Base-by-base conservation (phyloP, 1,139 yeast genomes). In the Nadsonia commutata region DNA sequence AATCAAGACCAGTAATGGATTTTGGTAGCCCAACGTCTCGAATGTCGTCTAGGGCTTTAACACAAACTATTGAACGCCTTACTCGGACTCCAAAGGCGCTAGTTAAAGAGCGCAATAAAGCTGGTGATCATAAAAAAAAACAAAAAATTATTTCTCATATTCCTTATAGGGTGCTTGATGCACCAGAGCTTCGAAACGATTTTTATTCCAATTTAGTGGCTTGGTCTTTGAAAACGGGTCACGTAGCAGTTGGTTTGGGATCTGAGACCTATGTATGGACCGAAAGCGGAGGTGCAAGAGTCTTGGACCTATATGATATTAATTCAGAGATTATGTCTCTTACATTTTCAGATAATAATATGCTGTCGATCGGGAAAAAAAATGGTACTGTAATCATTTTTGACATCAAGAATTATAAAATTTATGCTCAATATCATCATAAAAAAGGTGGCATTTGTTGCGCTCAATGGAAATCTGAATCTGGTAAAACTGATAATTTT, bases 141-240 rank as follows among this genome's bases (percentile, higher is more conserved):
- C 16, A 11, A 13, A 39, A 31, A 20, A 22, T 22, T 22, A 27
- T 23, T 9, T 37, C 44, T 23, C 33, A 40, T 27, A 17, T 61
- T 20, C 73, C 77, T 0, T 71, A 61, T 49, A 64, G 71, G 45
- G 74, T 76, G 0, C 59, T 84, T 19, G 85, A 80, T 55, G 94
- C 94, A 0, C 90, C 88, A 0, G 77, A 78, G 0, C 61, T 86
- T 43, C 66, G 81, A 46, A 80, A 84, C 55, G 95, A 86, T 57
- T 86, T 78, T 57, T 86, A 86, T 59, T 72, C 85, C 1, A 82
- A 83, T 54, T 64, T 82, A 41, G 72, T 85, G 0, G 73, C 88
- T 9, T 85, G 95, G 94, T 77, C 88, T 0, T 57, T 59, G 2
- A 56, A 56, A 20, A 62, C 74, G 1, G 70, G 70, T 21, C 66